Percentiles rank a stretch among this genome's conserved stretches.
Evolutionary conservation across 2,329 filamentous ascomycete genomes (phyloP).

Genomic region (Colletotrichum coccodes): DNA sequence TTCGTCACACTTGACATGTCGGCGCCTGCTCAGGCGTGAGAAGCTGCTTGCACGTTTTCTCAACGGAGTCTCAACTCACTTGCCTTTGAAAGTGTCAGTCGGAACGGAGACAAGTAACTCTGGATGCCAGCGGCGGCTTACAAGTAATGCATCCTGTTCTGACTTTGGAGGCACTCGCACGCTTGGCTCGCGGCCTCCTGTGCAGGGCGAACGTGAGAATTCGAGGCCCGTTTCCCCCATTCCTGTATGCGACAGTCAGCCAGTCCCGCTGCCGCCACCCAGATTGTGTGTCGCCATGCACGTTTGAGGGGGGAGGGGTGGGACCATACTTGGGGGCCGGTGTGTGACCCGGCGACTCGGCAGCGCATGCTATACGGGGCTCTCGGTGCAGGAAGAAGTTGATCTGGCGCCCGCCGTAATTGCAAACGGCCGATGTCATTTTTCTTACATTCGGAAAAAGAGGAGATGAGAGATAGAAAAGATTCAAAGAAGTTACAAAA

Average conservation of each 20-base stretch:
- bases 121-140: conserved; percentile 35
- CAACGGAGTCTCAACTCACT: conserved; percentile 35
- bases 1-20: conserved; percentile 49
- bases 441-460: not conserved
- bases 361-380: not conserved
- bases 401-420: conserved; percentile 15
- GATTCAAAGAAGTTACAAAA: not conserved
- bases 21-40: conserved; percentile 37
- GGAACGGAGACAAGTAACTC: too few species aligned
- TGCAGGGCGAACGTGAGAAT: conserved; percentile 41
- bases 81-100: conserved; percentile 35
- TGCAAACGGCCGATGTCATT: not conserved
- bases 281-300: not conserved
- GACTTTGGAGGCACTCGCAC: conserved; percentile 44
- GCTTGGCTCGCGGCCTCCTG: conserved; percentile 41
- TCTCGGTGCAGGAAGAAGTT: conserved; percentile 22
- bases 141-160: conserved; percentile 45
- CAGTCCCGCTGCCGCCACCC: not conserved
- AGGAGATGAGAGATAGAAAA: not conserved
- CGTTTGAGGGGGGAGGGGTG: not conserved
- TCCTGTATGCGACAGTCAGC: conserved; percentile 3
- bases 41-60: not conserved
- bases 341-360: not conserved
- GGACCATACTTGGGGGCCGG: conserved; percentile 14
- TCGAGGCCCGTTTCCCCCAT: conserved; percentile 5